Evolutionary conservation across 2,329 filamentous ascomycete species (phyloP).

Genomic region (Sporothrix mexicana): DNA sequence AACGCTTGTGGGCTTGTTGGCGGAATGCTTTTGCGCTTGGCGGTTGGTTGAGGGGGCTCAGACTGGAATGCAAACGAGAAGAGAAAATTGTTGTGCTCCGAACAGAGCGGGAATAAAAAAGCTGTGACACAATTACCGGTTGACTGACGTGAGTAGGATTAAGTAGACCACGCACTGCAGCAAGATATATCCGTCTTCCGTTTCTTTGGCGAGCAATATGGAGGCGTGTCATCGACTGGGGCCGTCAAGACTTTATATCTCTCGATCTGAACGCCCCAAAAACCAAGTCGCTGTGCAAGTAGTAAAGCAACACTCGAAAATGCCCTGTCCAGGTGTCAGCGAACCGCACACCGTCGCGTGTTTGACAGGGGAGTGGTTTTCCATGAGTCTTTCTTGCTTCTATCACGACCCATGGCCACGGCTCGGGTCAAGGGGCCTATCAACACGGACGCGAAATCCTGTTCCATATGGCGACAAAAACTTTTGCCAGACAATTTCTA

Average conservation of each 20-base stretch:
- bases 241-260: neutral
- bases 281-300: no score
- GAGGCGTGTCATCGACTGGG: constrained; percentile 25
- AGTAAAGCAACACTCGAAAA: neutral
- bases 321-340: neutral
- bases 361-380: neutral
- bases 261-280: no score
- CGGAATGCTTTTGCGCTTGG: neutral
- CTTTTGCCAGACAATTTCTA: neutral
- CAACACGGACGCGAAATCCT: neutral
- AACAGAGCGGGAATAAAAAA: neutral
- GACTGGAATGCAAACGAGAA: neutral
- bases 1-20: neutral
- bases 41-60: neutral
- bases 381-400: neutral
- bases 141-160: neutral
- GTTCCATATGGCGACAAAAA: neutral
- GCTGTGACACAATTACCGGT: neutral
- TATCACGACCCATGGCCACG: constrained; percentile 6
- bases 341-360: neutral
- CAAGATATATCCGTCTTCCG: neutral
- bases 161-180: no score
- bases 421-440: constrained; percentile 25
- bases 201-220: neutral
- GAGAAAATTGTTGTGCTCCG: neutral